Evolutionary conservation across 768 basidiomycete genomes (phyloP).

Genomic region (Imleria badia): DNA sequence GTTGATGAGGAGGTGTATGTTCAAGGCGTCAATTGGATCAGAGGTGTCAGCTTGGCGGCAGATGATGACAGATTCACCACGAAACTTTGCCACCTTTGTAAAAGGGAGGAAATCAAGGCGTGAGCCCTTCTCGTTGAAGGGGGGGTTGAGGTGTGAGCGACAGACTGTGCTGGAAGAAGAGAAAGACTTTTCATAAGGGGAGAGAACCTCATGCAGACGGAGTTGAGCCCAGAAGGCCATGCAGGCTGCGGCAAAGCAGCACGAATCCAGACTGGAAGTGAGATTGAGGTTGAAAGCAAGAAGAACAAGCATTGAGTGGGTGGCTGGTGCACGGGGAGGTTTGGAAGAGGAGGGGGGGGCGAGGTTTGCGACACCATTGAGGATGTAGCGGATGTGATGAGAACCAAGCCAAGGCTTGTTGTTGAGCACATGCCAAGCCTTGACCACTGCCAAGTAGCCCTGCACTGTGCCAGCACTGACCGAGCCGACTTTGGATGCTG

Average conservation of each 20-base stretch:
- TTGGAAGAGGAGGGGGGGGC: background rate
- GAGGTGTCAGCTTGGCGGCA: slow-evolving; percentile 24
- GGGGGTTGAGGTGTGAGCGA: fast-evolving
- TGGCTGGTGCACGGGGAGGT: slow-evolving; percentile 22
- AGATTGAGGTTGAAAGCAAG: background rate
- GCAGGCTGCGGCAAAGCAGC: background rate
- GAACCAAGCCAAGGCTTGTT: background rate
- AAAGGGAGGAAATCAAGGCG: slow-evolving; percentile 1
- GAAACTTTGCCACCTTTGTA: slow-evolving; percentile 9
- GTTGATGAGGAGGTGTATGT: slow-evolving; percentile 10
- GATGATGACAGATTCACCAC: slow-evolving; percentile 35
- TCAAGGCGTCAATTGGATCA: slow-evolving; percentile 18
- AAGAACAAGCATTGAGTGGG: slow-evolving; percentile 14
- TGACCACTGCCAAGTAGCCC: too few species aligned
- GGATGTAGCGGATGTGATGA: background rate
- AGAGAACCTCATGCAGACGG: background rate
- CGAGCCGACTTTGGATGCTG: too few species aligned
- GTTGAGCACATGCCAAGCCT: background rate
- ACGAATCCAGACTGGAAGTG: background rate
- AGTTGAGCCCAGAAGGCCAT: slow-evolving; percentile 2
- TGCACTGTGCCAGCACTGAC: too few species aligned
- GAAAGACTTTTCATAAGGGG: too few species aligned
- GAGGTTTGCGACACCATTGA: background rate
- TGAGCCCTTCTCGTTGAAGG: background rate
- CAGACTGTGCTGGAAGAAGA: fast-evolving